Percentiles rank a stretch among this genome's conserved stretches.
phyloP scores from a whole-genome alignment of 1,284 basidiomycete species.

The Inonotus hispidus region DNA sequence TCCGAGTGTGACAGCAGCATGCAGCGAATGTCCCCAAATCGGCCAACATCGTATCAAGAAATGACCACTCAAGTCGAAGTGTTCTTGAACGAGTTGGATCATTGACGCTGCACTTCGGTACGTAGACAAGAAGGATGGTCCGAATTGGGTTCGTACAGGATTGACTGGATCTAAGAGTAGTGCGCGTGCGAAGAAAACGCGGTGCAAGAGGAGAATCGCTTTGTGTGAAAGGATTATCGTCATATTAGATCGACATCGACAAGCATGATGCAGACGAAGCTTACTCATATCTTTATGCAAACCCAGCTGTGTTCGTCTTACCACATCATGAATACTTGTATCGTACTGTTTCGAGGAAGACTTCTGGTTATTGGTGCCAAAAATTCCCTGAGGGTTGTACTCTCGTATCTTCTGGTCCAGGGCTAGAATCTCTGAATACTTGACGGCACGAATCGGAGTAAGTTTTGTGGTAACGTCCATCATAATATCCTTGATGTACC shows the following conservation, averaged over 20 bases:
- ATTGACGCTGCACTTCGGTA: conserved; percentile 18
- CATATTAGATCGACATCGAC: background rate
- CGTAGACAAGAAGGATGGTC: conserved; percentile 20
- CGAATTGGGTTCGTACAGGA: conserved; percentile 20
- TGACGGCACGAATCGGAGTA: background rate
- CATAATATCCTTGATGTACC: conserved; percentile 4
- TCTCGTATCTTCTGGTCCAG: conserved; percentile 15
- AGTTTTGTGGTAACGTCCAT: conserved; percentile 5
- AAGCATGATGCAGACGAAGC: background rate
- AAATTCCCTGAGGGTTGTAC: conserved; percentile 1
- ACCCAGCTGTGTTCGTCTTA: background rate
- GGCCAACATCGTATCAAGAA: conserved; percentile 16
- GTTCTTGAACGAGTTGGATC: background rate
- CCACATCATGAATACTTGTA: too few relatives aligned
- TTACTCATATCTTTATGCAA: background rate
- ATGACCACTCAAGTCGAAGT: background rate
- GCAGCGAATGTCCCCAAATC: conserved; percentile 8
- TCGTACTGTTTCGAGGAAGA: background rate
- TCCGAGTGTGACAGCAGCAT: conserved; percentile 17
- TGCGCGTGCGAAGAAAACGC: conserved; percentile 20
- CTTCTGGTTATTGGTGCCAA: background rate
- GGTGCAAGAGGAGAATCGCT: conserved; percentile 16
- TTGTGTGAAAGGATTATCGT: background rate
- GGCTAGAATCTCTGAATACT: conserved; percentile 17
- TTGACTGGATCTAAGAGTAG: conserved; percentile 18